These are phyloP conservation scores for Leishmania amazonensis DNA, from an alignment of 208 protist species.

Conservation along the genomic window DNA sequence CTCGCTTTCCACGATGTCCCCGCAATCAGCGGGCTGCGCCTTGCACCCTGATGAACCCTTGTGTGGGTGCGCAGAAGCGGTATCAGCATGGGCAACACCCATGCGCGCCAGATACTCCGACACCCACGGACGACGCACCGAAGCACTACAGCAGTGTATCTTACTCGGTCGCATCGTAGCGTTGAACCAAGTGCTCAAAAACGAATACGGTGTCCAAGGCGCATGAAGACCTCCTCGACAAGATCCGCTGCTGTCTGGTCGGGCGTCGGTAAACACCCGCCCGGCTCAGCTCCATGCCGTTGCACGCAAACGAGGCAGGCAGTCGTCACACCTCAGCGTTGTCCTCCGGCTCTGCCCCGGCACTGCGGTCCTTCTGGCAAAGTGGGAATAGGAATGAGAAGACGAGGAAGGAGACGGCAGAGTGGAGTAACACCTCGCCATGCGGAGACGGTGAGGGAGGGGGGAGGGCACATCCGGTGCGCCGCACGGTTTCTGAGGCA, in stretches of 20 bases:
- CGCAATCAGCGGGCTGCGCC: background rate
- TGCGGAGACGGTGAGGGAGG: background rate
- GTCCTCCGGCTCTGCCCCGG: background rate
- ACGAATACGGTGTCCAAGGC: background rate
- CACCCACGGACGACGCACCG: background rate
- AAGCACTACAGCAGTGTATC: background rate
- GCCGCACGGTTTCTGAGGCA: background rate
- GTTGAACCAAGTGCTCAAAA: background rate
- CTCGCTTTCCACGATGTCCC: background rate
- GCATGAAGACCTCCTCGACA: background rate
- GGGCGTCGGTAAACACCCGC: background rate
- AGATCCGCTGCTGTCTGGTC: background rate
- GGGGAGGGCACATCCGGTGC: background rate
- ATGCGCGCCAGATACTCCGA: background rate
- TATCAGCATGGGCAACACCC: background rate
- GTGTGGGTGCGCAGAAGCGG: background rate
- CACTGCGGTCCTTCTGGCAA: background rate
- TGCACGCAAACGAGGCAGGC: background rate
- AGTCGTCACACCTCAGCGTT: background rate
- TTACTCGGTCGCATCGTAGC: background rate
- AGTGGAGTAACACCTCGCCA: background rate
- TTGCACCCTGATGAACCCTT: background rate
- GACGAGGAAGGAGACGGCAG: background rate
- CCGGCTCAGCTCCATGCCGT: background rate
- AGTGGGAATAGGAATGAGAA: background rate